Evolutionary conservation across 2,329 filamentous ascomycete species (phyloP).

Genomic region (Trichoderma arundinaceum): DNA sequence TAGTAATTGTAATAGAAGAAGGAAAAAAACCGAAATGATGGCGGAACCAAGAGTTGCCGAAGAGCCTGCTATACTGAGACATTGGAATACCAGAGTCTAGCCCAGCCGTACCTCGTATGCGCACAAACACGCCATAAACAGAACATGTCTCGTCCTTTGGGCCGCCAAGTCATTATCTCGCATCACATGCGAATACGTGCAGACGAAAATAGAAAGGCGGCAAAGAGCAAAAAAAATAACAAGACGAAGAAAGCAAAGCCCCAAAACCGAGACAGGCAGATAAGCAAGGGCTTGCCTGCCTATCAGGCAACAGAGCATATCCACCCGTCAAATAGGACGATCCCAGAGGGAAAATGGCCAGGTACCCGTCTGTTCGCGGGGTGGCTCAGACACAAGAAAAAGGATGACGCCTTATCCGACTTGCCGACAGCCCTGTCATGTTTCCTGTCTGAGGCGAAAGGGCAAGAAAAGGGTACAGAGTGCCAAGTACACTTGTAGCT

Average conservation of each 20-base stretch:
- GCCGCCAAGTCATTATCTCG: constrained; percentile 10
- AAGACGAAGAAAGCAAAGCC: neutral
- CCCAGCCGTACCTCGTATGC: neutral
- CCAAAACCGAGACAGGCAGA: no score
- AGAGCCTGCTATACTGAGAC: constrained; percentile 1
- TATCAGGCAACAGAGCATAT: no score
- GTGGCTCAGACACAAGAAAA: constrained; percentile 27
- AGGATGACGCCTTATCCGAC: constrained; percentile 29
- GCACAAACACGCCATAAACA: neutral
- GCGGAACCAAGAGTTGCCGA: neutral
- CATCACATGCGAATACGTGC: constrained; percentile 22
- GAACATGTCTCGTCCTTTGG: neutral
- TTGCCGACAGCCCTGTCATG: constrained; percentile 27
- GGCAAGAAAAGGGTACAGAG: neutral
- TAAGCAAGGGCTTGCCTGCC: no score
- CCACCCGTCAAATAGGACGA: no score
- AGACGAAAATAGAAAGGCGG: neutral
- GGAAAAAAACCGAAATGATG: neutral
- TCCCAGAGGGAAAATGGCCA: neutral
- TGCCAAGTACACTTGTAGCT: neutral
- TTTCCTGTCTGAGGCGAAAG: constrained; percentile 3
- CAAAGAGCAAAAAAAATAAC: neutral
- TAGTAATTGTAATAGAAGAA: neutral
- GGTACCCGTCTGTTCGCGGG: constrained; percentile 23
- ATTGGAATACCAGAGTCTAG: constrained; percentile 1